Evolutionary conservation across 2,329 filamentous ascomycete species (phyloP), one percentile per base, ranked within the genome.

Genomic region (Chrysoporthe puriensis): DNA sequence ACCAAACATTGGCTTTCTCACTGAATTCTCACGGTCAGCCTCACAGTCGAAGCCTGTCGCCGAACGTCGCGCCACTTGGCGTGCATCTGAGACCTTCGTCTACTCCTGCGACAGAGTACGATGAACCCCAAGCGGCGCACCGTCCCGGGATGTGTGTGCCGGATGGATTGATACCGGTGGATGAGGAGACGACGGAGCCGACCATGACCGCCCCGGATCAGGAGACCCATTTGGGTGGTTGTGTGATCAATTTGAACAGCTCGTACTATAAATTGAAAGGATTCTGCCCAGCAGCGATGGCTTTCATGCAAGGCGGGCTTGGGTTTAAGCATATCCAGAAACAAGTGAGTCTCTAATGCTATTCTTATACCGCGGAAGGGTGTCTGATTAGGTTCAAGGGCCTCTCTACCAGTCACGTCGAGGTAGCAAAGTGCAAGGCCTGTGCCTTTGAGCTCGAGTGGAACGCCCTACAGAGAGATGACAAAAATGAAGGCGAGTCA

Each of bases 361-460:
- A 14, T 32, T 2, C 9, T 21, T 13, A 26, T 52, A 13, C 9
- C 1, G 26, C 21, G 6, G 21, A 4, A 16, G 6, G 32, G n/a
- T 4, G 16, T 0, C 66, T 66, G 9, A 69, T 44, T n/a, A 50
- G 26, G 26, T 2, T 43, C 6, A 21, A 76, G 74, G 72, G 71
- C 6, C 72, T 73, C 43, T 72, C 73, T 61, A 77, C 81, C 3
- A 75, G 75, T 2, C 77, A 79, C 11, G 75, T 78, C 0, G 76
- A 79, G 1, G 79, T 85, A 18, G 85, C 85, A 6, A 84, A 83
- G 72, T 88, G 86, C 71, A 82, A 79, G 5, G 76, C 80, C 67
- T 88, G 86, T 71, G 74, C 84, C 43, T 88, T 82, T 66, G 85
- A 88, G 73, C 79, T 86, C 14, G 82, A 86, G 65, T 86, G 82